phyloP scores from a whole-genome alignment of 495 filamentous ascomycete species.

The Echria macrotheca region DNA sequence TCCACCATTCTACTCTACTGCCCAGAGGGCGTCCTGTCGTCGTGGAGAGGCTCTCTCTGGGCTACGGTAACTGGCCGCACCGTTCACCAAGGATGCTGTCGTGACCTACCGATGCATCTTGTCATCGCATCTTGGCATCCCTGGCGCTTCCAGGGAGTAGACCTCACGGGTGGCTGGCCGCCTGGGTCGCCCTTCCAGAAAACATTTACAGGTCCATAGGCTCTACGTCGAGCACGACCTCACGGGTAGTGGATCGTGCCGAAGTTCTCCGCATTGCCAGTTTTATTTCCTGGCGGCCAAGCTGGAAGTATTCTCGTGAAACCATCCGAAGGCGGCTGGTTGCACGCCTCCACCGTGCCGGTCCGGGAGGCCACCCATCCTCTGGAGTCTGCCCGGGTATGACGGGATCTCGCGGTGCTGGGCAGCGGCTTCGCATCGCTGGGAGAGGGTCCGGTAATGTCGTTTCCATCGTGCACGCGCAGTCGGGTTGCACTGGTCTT shows the following conservation, averaged over 20 bases:
- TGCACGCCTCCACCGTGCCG: background rate
- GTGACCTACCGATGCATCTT: conserved; percentile 5
- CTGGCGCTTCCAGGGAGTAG: too few relatives aligned
- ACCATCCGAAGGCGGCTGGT: conserved; percentile 10
- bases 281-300: conserved; percentile 3
- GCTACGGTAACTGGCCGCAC: too few relatives aligned
- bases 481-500: conserved; percentile 1
- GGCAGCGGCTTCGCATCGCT: background rate
- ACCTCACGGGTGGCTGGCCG: conserved; percentile 1
- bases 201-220: background rate
- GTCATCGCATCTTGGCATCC: conserved; percentile 4
- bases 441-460: conserved; percentile 5
- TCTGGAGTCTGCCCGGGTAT: too few relatives aligned
- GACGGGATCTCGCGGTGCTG: background rate
- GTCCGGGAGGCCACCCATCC: background rate
- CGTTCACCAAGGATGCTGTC: background rate
- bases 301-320: conserved; percentile 12
- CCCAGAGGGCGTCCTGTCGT: too few relatives aligned
- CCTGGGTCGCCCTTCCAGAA: background rate
- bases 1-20: too few relatives aligned
- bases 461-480: conserved; percentile 11
- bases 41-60: too few relatives aligned
- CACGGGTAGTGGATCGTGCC: conserved; percentile 6
- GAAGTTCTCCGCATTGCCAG: background rate
- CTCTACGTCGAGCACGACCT: background rate